phyloP scores from a whole-genome alignment of 805 yeast species.

The Kazachstania africana region DNA sequence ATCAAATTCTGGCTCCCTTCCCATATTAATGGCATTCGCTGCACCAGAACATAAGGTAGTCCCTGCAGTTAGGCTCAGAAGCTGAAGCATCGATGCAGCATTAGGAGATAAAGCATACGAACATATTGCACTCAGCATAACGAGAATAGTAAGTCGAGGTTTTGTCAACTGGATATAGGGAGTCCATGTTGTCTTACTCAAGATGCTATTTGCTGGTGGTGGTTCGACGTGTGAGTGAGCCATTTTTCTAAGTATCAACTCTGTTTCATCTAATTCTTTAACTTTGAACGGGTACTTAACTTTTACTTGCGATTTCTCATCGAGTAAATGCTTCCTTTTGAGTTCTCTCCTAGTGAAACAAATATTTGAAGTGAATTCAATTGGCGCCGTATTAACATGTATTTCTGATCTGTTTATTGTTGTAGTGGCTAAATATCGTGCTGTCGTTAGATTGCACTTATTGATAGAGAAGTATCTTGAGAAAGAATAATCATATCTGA shows the following conservation, averaged over 20 bases:
- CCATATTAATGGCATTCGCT: constrained; percentile 96
- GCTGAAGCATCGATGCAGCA: constrained; percentile 59
- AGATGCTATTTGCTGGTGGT: no score
- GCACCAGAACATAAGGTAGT: constrained; percentile 84
- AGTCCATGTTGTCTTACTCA: constrained; percentile 26
- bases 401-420: neutral
- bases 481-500: no score
- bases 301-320: no score
- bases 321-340: no score
- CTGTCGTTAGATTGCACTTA: no score
- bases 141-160: constrained; percentile 78
- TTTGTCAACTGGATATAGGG: constrained; percentile 78
- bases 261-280: no score
- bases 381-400: constrained; percentile 26
- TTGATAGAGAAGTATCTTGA: no score
- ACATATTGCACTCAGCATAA: constrained; percentile 84
- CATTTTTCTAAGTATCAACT: no score
- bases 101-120: constrained; percentile 87
- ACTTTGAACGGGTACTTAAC: no score
- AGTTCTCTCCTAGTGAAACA: no score
- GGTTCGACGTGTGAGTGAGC: no score
- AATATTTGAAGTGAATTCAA: constrained; percentile 29
- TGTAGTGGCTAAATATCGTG: neutral
- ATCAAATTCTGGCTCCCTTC: constrained; percentile 86
- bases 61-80: constrained; percentile 67